phyloP scores from a whole-genome alignment of 768 basidiomycete genomes.

The Cystofilobasidium macerans region DNA sequence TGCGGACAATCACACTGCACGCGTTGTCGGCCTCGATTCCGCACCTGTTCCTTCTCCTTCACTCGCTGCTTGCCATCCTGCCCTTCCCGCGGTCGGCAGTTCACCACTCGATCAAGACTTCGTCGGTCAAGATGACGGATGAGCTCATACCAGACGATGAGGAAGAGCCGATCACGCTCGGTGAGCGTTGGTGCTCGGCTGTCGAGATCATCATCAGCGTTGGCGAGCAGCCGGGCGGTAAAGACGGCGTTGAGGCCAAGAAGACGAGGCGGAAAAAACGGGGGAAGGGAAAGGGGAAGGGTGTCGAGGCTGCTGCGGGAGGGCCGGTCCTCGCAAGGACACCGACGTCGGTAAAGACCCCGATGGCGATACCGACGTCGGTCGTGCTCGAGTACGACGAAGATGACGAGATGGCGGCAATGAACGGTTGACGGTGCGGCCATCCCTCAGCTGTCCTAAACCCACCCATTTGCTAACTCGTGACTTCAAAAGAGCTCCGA shows the following conservation, averaged over 20 bases:
- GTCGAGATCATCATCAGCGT: constrained; percentile 14
- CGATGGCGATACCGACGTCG: neutral
- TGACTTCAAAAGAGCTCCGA: too few relatives aligned
- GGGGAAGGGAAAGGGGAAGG: neutral
- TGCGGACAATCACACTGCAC: constrained; percentile 31
- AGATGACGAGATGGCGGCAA: constrained; percentile 25
- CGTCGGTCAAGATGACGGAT: constrained; percentile 24
- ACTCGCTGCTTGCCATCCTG: constrained; percentile 37
- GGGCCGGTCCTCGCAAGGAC: neutral
- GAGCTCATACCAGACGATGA: constrained; percentile 38
- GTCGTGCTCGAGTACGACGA: neutral
- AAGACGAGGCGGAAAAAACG: constrained; percentile 24
- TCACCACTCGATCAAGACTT: constrained; percentile 30
- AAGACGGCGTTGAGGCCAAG: constrained; percentile 3
- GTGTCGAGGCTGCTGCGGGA: neutral
- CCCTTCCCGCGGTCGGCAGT: constrained; percentile 35
- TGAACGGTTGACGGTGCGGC: constrained; percentile 26
- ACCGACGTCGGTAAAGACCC: neutral
- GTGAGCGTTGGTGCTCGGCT: constrained; percentile 15
- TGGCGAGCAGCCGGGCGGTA: constrained; percentile 12
- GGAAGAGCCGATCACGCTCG: constrained; percentile 10
- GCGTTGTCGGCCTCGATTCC: constrained; percentile 38
- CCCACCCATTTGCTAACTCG: too few relatives aligned
- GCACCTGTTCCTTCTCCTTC: constrained; percentile 35
- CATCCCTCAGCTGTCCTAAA: too few relatives aligned